Conservation (phyloP, 768 basidiomycete genomes). For the Thelephora ganbajun region DNA sequence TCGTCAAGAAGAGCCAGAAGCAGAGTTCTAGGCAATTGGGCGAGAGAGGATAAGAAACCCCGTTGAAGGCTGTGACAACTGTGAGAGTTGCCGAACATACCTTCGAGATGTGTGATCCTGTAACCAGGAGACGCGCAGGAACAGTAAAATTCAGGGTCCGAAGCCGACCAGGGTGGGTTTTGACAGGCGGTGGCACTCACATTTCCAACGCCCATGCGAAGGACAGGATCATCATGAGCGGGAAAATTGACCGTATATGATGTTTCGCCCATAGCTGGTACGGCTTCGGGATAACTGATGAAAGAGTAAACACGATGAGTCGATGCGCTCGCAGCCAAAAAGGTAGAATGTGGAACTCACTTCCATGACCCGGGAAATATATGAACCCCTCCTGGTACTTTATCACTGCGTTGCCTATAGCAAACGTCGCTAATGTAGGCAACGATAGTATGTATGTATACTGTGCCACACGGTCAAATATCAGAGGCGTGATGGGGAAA, state of each 20-base stretch:
- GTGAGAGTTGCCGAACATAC: constrained; percentile 20
- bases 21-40: constrained; percentile 43
- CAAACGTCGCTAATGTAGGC: constrained; percentile 43
- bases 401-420: constrained; percentile 53
- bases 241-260: constrained; percentile 40
- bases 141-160: neutral
- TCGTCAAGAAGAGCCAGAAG: constrained; percentile 79
- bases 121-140: neutral
- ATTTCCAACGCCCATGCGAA: constrained; percentile 65
- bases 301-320: neutral
- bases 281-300: constrained; percentile 52
- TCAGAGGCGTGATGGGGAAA: neutral
- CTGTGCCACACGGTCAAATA: constrained; percentile 18
- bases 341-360: constrained; percentile 23
- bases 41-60: no score
- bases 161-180: neutral
- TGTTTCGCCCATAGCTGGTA: constrained; percentile 37
- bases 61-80: neutral
- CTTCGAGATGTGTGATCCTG: constrained; percentile 73
- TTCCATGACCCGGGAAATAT: constrained; percentile 26
- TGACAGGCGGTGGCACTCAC: constrained; percentile 24
- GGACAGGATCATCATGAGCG: constrained; percentile 49
- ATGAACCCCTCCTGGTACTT: constrained; percentile 63
- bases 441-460: constrained; percentile 58
- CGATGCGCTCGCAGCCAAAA: no score